Conservation (phyloP, 306 rosid species). For the Sesbania bispinosa region DNA sequence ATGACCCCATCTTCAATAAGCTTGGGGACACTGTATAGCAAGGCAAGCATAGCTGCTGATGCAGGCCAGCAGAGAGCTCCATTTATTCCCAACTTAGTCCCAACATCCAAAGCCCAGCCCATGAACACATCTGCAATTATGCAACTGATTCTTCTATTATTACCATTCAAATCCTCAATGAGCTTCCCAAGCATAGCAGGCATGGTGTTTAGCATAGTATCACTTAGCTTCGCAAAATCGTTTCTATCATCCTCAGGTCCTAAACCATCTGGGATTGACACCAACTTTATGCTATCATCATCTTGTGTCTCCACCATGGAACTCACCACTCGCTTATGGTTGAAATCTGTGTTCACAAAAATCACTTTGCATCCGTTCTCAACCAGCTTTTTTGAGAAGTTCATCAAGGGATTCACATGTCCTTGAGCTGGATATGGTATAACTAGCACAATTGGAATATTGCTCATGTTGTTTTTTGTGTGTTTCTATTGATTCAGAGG, state of each 20-base stretch:
- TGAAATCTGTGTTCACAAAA: constrained; percentile 35
- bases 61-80: constrained; percentile 23
- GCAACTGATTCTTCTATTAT: not conserved
- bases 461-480: not conserved
- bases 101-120: constrained; percentile 24
- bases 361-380: constrained; percentile 34
- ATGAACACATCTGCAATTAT: constrained; percentile 15
- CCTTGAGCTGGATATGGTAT: constrained; percentile 33
- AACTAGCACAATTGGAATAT: constrained; percentile 8
- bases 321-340: constrained; percentile 30
- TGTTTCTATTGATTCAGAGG: not conserved
- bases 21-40: constrained; percentile 9
- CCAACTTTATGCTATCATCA: constrained; percentile 1
- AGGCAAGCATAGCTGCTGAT: not conserved
- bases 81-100: constrained; percentile 6
- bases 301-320: not conserved
- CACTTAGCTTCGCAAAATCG: not conserved
- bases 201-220: constrained; percentile 13
- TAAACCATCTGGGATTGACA: constrained; percentile 39
- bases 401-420: constrained; percentile 24
- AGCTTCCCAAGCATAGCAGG: constrained; percentile 40
- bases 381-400: constrained; percentile 25
- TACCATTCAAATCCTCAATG: constrained; percentile 15
- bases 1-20: constrained; percentile 35
- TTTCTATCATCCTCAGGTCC: constrained; percentile 32